phyloP scores from a whole-genome alignment of 192 early-diverging fungal species.

The Mortierella hygrophila region DNA sequence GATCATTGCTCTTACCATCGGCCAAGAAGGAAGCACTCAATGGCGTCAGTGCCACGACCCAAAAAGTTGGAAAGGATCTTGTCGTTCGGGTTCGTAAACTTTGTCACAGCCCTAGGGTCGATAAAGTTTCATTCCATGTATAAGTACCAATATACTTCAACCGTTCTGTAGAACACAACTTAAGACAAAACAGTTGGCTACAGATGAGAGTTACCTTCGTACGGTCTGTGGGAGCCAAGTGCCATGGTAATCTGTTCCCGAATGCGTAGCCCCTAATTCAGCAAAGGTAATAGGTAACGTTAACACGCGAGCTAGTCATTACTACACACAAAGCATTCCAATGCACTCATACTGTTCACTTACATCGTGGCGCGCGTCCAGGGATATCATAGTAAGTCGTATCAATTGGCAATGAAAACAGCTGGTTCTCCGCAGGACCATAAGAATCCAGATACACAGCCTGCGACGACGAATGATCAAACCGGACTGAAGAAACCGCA shows the following conservation, averaged over 20 bases:
- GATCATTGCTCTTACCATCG: constrained; percentile 62
- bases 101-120: constrained; percentile 69
- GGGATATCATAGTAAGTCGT: constrained; percentile 92
- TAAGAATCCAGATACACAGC: constrained; percentile 67
- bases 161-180: neutral
- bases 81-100: constrained; percentile 83
- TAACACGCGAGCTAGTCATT: neutral
- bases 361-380: constrained; percentile 89
- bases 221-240: constrained; percentile 96
- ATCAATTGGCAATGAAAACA: constrained; percentile 84
- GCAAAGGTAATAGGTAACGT: no score
- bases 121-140: neutral
- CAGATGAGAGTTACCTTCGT: constrained; percentile 58
- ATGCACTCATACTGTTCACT: neutral
- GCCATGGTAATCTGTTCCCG: constrained; percentile 93
- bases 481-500: constrained; percentile 61
- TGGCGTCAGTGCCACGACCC: constrained; percentile 94
- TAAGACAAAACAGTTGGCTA: neutral
- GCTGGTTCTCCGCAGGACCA: constrained; percentile 74
- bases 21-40: constrained; percentile 86
- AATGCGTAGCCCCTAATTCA: constrained; percentile 81
- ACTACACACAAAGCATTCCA: neutral
- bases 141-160: neutral
- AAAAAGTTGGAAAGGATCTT: constrained; percentile 91
- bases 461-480: constrained; percentile 63